A percentile compares a stretch with the other conserved stretches of the same genome.
These are phyloP conservation scores for Candida methanosorbosa DNA, from an alignment of 805 yeast species.

Conservation along the genomic window DNA sequence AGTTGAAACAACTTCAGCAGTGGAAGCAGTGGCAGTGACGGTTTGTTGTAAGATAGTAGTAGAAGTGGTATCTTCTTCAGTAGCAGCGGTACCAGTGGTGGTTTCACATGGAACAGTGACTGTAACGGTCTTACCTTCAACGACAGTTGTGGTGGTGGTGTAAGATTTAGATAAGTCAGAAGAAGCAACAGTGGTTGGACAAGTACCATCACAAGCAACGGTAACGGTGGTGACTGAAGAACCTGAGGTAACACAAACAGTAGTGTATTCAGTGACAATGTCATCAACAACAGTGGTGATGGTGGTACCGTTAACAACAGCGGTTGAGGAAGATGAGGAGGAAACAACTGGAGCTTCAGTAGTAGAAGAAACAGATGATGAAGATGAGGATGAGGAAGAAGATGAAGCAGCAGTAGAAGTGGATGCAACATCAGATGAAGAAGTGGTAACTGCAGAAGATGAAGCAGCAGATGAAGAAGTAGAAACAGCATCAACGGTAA, in stretches of 20 bases:
- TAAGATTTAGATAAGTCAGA: conserved; percentile 5
- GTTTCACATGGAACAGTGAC: conserved; percentile 5
- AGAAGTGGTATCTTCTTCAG: no score
- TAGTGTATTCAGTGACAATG: no score
- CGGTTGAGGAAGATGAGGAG: no score
- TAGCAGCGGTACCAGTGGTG: neutral
- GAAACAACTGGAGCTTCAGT: no score
- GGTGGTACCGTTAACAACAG: no score
- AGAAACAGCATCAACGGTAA: neutral
- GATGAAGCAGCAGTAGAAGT: neutral
- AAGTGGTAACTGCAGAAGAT: neutral
- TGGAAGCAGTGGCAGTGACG: no score
- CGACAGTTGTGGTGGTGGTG: conserved; percentile 5
- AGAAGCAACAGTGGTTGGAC: conserved; percentile 4
- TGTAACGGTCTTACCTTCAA: conserved; percentile 4
- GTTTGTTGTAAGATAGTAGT: no score
- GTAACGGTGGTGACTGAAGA: neutral
- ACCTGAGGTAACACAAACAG: neutral
- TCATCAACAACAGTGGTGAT: no score
- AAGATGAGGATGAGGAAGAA: no score
- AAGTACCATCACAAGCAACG: conserved; percentile 1
- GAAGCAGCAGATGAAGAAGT: neutral
- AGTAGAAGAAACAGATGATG: no score
- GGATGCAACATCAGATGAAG: neutral
- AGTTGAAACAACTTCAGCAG: no score